These are phyloP conservation scores for Plasmodium fragile DNA, from an alignment of 169 alveolate species.

Conservation along the genomic window DNA sequence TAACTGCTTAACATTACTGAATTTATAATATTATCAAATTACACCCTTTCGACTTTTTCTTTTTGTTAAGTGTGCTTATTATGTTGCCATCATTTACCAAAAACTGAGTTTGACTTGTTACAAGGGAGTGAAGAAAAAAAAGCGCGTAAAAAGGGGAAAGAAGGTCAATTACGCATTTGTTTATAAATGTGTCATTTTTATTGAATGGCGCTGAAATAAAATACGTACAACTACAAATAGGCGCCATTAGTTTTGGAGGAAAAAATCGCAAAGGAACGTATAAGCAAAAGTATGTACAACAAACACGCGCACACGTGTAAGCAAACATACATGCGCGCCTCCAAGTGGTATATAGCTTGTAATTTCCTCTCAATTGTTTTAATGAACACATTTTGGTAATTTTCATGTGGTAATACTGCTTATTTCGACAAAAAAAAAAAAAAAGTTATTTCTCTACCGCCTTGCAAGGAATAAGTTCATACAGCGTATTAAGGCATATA, in stretches of 20 bases:
- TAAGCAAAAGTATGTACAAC: not conserved
- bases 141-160: not conserved
- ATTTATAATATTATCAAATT: not conserved
- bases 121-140: not conserved
- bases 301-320: not conserved
- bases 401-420: not conserved
- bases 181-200: not conserved
- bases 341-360: not conserved
- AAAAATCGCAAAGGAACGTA: not conserved
- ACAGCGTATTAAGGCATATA: not conserved
- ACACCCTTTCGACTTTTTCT: conserved; percentile 4
- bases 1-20: not conserved
- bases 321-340: not conserved
- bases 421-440: not conserved
- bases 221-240: not conserved
- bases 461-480: not conserved
- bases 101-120: not conserved
- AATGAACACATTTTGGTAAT: not conserved
- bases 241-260: not conserved
- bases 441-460: not conserved
- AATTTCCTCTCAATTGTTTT: not conserved
- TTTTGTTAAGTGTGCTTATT: not conserved
- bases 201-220: not conserved
- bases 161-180: not conserved
- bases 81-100: not conserved